These are phyloP conservation scores for Leccinum rimulosum DNA, from an alignment of 768 basidiomycete species.

Conservation along the genomic window DNA sequence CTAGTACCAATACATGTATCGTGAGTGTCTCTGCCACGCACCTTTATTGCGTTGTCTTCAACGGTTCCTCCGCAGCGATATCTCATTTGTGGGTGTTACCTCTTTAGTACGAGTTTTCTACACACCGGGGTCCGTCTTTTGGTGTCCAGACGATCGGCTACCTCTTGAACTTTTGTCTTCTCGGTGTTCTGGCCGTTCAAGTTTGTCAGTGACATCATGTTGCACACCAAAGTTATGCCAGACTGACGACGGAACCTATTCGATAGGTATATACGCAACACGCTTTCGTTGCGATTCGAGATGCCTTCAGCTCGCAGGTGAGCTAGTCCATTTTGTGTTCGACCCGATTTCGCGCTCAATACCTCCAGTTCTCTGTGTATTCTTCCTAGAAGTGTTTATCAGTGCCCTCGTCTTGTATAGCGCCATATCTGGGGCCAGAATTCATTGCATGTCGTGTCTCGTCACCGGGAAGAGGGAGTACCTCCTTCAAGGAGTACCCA, in stretches of 20 bases:
- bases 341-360: neutral
- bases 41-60: too few species aligned
- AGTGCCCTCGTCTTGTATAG: slow-evolving; percentile 9
- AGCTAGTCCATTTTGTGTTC: neutral
- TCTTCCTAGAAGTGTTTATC: slow-evolving; percentile 8
- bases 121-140: neutral
- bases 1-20: slow-evolving; percentile 6
- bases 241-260: neutral
- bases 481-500: neutral
- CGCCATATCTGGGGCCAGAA: slow-evolving; percentile 1
- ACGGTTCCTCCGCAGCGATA: neutral
- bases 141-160: slow-evolving; percentile 4
- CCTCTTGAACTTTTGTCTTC: slow-evolving; percentile 10
- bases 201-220: slow-evolving; percentile 1
- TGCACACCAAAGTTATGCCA: neutral
- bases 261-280: slow-evolving; percentile 3
- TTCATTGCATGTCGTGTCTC: slow-evolving; percentile 8
- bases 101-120: neutral
- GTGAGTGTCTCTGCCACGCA: slow-evolving; percentile 1
- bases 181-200: slow-evolving; percentile 6
- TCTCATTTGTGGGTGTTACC: slow-evolving; percentile 4
- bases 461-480: slow-evolving; percentile 10
- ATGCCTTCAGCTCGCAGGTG: slow-evolving; percentile 8
- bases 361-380: slow-evolving; percentile 1
- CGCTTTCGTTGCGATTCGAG: slow-evolving; percentile 4